phyloP scores from a whole-genome alignment of 163 green algal species.

The Volvox carteri region DNA sequence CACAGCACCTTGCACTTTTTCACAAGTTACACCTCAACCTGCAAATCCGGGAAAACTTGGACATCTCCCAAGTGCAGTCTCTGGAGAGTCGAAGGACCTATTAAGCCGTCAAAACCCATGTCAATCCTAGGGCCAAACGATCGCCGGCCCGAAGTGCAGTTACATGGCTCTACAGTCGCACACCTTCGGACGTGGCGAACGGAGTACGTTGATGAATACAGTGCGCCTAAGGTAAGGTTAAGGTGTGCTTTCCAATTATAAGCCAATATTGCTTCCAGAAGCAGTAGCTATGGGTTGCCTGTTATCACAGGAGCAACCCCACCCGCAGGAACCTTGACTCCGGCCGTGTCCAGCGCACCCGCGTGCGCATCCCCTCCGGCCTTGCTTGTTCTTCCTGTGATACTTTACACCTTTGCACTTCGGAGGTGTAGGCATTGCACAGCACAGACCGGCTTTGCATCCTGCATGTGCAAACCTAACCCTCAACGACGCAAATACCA shows the following conservation, averaged over 20 bases:
- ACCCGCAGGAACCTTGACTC: too few relatives aligned
- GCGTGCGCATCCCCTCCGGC: too few relatives aligned
- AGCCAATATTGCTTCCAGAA: too few relatives aligned
- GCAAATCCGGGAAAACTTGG: background rate
- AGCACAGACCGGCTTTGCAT: too few relatives aligned
- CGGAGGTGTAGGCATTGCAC: too few relatives aligned
- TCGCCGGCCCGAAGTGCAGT: background rate
- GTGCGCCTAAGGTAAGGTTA: conserved; percentile 14
- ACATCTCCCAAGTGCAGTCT: conserved; percentile 17
- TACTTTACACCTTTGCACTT: too few relatives aligned
- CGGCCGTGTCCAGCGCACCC: too few relatives aligned
- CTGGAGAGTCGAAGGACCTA: too few relatives aligned
- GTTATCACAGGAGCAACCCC: too few relatives aligned
- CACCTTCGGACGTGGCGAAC: conserved; percentile 29
- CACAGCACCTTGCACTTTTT: background rate
- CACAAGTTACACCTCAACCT: background rate
- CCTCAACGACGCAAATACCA: too few relatives aligned
- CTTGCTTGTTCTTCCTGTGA: too few relatives aligned
- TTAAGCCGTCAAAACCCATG: conserved; percentile 35
- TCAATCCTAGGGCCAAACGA: conserved; percentile 29
- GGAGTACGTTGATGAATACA: conserved; percentile 45
- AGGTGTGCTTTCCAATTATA: background rate
- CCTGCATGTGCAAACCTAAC: too few relatives aligned
- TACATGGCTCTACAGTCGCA: background rate
- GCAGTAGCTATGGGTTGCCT: background rate